Percentiles rank a stretch among this genome's conserved stretches.
Conservation (phyloP, 345 rosid genomes). For the Salix purpurea region DNA sequence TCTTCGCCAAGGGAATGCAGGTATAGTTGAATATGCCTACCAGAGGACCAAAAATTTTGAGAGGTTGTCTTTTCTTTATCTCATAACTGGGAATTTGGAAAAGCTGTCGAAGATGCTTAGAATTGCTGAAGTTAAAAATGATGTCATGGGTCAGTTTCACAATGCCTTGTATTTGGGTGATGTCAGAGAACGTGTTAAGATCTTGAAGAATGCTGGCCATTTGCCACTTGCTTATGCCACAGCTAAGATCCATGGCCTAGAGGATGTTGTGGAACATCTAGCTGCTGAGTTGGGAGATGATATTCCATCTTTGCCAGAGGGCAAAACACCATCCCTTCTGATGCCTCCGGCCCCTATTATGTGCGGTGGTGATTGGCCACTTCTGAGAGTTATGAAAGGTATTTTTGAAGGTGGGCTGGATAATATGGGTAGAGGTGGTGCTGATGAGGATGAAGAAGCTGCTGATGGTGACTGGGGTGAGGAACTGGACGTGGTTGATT, state of each 20-base stretch:
- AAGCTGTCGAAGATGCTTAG: slow-evolving; percentile 86
- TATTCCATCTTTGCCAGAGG: slow-evolving; percentile 68
- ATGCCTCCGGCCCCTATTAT: slow-evolving; percentile 73
- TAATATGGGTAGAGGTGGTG: slow-evolving; percentile 43
- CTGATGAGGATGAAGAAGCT: slow-evolving; percentile 68
- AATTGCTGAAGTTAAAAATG: slow-evolving; percentile 90
- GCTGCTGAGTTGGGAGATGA: slow-evolving; percentile 68
- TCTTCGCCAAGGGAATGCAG: slow-evolving; percentile 93
- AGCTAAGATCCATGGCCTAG: slow-evolving; percentile 77
- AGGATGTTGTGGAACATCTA: slow-evolving; percentile 65
- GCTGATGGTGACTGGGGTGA: slow-evolving; percentile 82
- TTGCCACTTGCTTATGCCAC: slow-evolving; percentile 83
- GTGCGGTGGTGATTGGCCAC: slow-evolving; percentile 95
- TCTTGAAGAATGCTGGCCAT: slow-evolving; percentile 83
- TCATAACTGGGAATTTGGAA: slow-evolving; percentile 77
- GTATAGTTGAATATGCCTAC: slow-evolving; percentile 90
- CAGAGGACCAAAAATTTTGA: slow-evolving; percentile 96
- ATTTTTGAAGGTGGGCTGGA: slow-evolving; percentile 91
- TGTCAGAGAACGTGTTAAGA: slow-evolving; percentile 79
- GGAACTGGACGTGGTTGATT: slow-evolving; percentile 68
- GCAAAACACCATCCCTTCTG: slow-evolving; percentile 64
- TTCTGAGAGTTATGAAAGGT: slow-evolving; percentile 87
- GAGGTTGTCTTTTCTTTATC: slow-evolving; percentile 90
- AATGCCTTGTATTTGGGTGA: slow-evolving; percentile 90
- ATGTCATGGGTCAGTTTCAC: slow-evolving; percentile 96